Base-by-base conservation (phyloP, 139 green algal genomes). In the Axilococcus clingmanii region DNA sequence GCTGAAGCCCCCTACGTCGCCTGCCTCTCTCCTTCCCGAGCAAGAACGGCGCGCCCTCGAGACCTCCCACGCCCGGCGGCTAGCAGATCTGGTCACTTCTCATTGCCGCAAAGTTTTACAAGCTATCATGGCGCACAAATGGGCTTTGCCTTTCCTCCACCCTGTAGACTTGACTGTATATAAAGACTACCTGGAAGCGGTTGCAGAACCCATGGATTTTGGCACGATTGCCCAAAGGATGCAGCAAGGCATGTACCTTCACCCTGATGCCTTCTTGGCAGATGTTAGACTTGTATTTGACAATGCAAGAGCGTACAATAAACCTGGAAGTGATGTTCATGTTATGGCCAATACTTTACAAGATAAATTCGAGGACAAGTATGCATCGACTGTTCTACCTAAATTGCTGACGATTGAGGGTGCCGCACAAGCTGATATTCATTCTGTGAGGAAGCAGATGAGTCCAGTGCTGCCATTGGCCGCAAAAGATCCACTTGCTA, bases 281-380 rank as follows among this genome's bases (percentile, higher is more conserved):
- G 65, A 76, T 38, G 54, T 79, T 48, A 58, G 55, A 24, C 65
- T 71, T 28, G 78, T 95, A 19, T 95, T 94, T 45, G 35, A 61
- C 53, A 95, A 95, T 44, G 83, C 81, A 12, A 75, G 73, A 42
- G 48, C 43, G 8, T 95, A 88, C 72, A 95, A 95, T 57, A 74
- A 74, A 38, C 74, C 74, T 7, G 75, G 69, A 44, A 74, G 49
- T 30, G 87, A 95, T 64, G 84, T 94, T 24, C 53, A 78, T 58
- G 48, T 89, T 16, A 93, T 95, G 85, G 81, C 86, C 2, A 71
- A 71, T 37, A 74, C 66, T 19, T 57, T 90, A 27, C 64, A 73
- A 56, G 54, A 68, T 6, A 55, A 64, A n/a, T 88, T 89, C 50
- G 72, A 89, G 55, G 66, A 81, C 28, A 59, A 49, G 46, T 87